Conservation (phyloP, 139 green algal species). For the Chlamydomonas eustigma region DNA sequence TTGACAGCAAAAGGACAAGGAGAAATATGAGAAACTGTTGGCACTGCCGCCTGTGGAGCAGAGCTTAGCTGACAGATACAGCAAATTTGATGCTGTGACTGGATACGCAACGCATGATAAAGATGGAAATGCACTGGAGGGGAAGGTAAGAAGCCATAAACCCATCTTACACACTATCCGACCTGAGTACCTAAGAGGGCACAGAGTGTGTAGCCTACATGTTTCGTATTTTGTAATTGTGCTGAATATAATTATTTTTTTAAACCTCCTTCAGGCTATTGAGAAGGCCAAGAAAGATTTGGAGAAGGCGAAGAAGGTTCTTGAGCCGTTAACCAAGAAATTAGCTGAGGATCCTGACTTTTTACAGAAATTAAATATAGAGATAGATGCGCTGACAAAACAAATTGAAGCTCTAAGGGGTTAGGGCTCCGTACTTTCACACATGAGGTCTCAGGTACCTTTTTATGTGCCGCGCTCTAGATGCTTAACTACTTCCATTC, state of each 20-base stretch:
- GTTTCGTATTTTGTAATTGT: not conserved
- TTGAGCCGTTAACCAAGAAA: constrained; percentile 53
- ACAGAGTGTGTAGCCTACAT: no score
- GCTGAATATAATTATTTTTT: not conserved
- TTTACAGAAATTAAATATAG: constrained; percentile 28
- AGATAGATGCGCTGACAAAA: constrained; percentile 30
- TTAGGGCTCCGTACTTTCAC: constrained; percentile 8
- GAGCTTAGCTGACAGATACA: constrained; percentile 66
- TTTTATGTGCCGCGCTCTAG: no score
- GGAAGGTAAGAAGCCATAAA: constrained; percentile 44
- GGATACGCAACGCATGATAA: constrained; percentile 78
- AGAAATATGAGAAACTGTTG: constrained; percentile 63
- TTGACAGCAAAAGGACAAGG: constrained; percentile 47
- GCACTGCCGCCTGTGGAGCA: constrained; percentile 37
- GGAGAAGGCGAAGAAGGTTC: constrained; percentile 67
- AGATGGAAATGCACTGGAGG: constrained; percentile 70
- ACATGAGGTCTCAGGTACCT: no score
- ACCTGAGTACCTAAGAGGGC: no score
- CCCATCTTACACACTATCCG: no score
- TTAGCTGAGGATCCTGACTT: constrained; percentile 43
- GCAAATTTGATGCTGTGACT: constrained; percentile 50
- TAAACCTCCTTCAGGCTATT: constrained; percentile 31
- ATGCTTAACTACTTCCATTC: no score
- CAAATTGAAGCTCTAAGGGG: constrained; percentile 28
- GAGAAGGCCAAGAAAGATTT: constrained; percentile 75